These are phyloP conservation scores for Apiotrichum mycotoxinovorans DNA, from an alignment of 1,284 basidiomycete species.

Conservation along the genomic window DNA sequence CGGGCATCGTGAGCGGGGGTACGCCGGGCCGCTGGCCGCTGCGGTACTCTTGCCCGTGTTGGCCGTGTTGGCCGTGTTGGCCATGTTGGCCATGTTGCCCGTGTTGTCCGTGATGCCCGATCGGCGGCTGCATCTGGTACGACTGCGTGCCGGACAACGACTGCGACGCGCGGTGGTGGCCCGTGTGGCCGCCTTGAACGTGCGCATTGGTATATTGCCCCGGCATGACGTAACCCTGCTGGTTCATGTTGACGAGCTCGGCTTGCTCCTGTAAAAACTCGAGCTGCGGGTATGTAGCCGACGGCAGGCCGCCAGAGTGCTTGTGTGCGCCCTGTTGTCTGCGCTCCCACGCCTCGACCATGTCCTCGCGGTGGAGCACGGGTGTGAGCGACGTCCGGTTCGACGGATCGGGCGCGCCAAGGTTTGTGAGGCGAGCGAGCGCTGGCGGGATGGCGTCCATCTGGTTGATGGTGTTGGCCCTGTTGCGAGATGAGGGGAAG, in stretches of 20 bases:
- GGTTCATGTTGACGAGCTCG: constrained; percentile 62
- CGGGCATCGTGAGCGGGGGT: constrained; percentile 4
- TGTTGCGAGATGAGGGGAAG: constrained; percentile 60
- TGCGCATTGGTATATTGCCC: constrained; percentile 28
- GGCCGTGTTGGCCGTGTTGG: too few species aligned
- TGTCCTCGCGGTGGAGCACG: constrained; percentile 82
- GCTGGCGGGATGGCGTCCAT: constrained; percentile 89
- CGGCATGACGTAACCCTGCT: constrained; percentile 40
- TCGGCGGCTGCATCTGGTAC: constrained; percentile 45
- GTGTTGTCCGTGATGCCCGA: constrained; percentile 25
- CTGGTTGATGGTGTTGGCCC: constrained; percentile 80
- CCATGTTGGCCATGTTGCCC: too few species aligned
- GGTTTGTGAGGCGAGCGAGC: constrained; percentile 77
- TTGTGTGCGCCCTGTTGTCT: constrained; percentile 55
- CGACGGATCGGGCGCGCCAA: constrained; percentile 71
- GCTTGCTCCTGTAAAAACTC: constrained; percentile 89
- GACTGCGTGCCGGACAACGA: constrained; percentile 24
- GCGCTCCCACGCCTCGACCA: constrained; percentile 84
- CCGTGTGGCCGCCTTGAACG: constrained; percentile 3
- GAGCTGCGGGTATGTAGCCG: constrained; percentile 74
- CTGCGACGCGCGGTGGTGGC: constrained; percentile 25
- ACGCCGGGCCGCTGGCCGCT: constrained; percentile 1
- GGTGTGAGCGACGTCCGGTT: constrained; percentile 72
- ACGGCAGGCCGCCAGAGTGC: constrained; percentile 30
- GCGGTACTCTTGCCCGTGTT: constrained; percentile 22